Base-by-base conservation (phyloP, 106 monocot genomes). In the Hemerocallis citrina region DNA sequence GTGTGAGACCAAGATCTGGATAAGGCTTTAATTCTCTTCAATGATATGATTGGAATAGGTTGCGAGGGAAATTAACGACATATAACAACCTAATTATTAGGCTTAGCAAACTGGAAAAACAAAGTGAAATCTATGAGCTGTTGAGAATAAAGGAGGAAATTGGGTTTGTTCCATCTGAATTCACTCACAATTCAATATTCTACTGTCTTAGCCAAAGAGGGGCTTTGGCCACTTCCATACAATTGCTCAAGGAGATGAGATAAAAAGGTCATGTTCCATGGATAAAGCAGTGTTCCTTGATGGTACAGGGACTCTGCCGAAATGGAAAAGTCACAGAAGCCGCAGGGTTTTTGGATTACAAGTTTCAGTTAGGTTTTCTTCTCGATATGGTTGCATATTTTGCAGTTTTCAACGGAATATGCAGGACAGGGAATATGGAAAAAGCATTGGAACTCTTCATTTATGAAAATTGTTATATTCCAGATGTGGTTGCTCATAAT, bases 401-500 rank as follows among this genome's bases (percentile, higher is more conserved):
- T 74, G 86, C 80, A 35, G 68, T 63, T 37, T 80, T 86, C 66
- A 52, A 86, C 69, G 91, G 85, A 27, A 35, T 82, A 35, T 92
- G 86, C 61, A 74, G 63, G 41, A 56, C 17, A 34, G 79, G 86
- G 29, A 57, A 79, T 34, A 52, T 76, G 15, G 80, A 86, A 2
- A 67, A 74, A 67, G 91, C 80, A 22, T 59, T 72, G 44, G 72
- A 65, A 34, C 58, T 83, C 52, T 92, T 92, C 56, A 52, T 92
- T 1, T 77, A 76, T 62, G 70, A 49, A 20, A 57, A 31, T 17
- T 61, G 52, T 61, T 92, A 77, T 67, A 39, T 77, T 69, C 79
- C 79, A 10, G 91, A 92, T 72, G 91, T 92, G 19, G 86, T 92
- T 66, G 91, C 82, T 10, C 74, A 86, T 73, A 92, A 92, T 71